Base-by-base conservation (phyloP, 2,329 filamentous ascomycete genomes). In the Ophiostoma fasciatum region DNA sequence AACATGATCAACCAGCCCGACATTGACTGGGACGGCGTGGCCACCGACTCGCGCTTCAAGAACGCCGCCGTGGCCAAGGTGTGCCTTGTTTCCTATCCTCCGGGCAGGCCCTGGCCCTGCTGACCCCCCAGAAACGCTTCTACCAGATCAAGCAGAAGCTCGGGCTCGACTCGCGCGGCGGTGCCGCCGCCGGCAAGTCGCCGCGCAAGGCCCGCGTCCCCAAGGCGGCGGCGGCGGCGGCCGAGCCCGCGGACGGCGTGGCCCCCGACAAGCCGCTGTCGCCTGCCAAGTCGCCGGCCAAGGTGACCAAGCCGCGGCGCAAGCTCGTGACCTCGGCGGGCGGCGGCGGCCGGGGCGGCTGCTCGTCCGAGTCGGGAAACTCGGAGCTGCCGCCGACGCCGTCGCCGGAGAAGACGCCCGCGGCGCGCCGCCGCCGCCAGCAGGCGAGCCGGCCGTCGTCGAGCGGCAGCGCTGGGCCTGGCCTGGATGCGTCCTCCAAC, bases 71-170 rank as follows among this genome's bases (percentile, higher is more conserved):
- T 60, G 4, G 66, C 66, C 38, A 61, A 59, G 49, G 63, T 63
- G 41, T 33, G 51, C n/a, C 7, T 10, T 20, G 1, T 21, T 12
- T 14, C 13, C 5, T 19, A 3, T 23, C 20, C 20, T 32, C 19
- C 17, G n/a, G n/a, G n/a, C n/a, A n/a, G n/a, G n/a, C n/a, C 13
- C 18, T n/a, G 10, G 31, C 22, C 11, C 29, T 27, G 3, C 7
- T n/a, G 29, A n/a, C 5, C 26, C 17, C 7, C 7, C 19, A 42
- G 35, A 23, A 27, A 38, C 62, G 66, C 31, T 71, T 62, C 38
- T 57, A 61, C 4, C 64, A 70, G 40, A 59, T 70, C 41, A 68
- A 62, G 49, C 52, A 55, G 31, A 65, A 66, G 50, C 51, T 63
- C 1, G 58, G 58, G 4, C 53, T 64, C 28, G 40, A 52, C 55